Percentiles rank a stretch among this genome's conserved stretches.
These are phyloP conservation scores for Syzygium jambos DNA, from an alignment of 345 rosid genomes.

Conservation along the genomic window DNA sequence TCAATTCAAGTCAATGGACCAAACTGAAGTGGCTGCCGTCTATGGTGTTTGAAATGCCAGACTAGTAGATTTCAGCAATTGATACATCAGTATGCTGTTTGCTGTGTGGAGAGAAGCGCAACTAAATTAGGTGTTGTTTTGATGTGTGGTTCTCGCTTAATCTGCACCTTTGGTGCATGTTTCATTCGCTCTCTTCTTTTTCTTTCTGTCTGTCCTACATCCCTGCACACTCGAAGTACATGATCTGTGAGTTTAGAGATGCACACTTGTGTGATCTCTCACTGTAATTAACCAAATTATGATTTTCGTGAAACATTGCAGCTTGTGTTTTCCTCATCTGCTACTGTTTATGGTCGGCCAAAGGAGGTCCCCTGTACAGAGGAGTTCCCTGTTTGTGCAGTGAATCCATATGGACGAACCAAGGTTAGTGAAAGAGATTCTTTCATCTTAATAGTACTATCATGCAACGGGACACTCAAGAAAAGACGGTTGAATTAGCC, in stretches of 20 bases:
- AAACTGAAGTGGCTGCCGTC: background rate
- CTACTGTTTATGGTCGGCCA: no score
- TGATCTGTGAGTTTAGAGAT: no score
- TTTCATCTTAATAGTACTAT: background rate
- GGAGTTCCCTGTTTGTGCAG: conserved; percentile 23
- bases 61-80: background rate
- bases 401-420: conserved; percentile 89
- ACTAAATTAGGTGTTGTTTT: background rate
- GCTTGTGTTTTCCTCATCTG: no score
- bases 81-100: background rate
- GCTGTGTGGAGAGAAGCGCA: background rate
- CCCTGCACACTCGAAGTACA: no score
- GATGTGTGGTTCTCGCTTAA: background rate
- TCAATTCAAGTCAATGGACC: background rate
- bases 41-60: background rate
- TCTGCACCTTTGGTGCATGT: no score
- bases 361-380: no score
- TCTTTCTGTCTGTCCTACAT: no score
- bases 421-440: conserved; percentile 38
- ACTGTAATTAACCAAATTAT: no score
- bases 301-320: no score
- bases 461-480: background rate
- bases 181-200: no score
- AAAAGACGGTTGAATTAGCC: background rate
- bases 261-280: no score